Base-by-base conservation (phyloP, 805 yeast species). In the Ogataea zsoltii region DNA sequence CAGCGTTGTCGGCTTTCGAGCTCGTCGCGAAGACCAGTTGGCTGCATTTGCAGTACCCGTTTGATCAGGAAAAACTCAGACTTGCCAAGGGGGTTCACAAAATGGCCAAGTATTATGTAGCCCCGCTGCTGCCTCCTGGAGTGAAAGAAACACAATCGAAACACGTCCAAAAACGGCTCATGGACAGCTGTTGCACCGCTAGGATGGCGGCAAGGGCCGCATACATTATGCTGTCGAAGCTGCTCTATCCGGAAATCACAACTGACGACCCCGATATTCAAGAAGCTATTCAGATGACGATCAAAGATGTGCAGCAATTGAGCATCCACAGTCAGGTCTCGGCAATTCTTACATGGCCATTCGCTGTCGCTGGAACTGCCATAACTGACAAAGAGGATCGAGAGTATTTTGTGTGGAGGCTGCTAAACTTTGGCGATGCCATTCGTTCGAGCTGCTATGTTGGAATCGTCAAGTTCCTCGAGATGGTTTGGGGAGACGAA, bases 1-100 rank as follows among this genome's bases (percentile, higher is more conserved):
- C 72, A 10, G 65, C 72, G 2, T 45, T 57, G 5, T 61, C 61
- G 15, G 63, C 66, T 9, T 67, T 68, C 45, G 72, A 69, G 42
- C 47, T 68, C 15, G 45, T 65, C 14, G 69, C 71, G 13, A 70
- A 70, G 44, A 52, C 65, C 3, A 56, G 64, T 5, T 69, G 66
- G 66, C 51, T 70, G n/a, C 60, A 62, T 11, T 45, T 65, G 32
- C 39, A 38, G 11, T 45, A 40, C 21, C 57, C 57, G 2, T 28
- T 48, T 6, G 29, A 42, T 25, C 33, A 40, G 12, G 31, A 42
- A 14, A 35, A 29, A n/a, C 5, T 21, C 4, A 31, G 32, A 9
- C 46, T 44, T 3, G 54, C 54, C 2, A 12, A 15, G 9, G 32
- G 42, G 14, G 48, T 50, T 6, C 42, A 23, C 19, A 43, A 36